phyloP scores from a whole-genome alignment of 345 rosid genomes.

The Noccaea bulbosa region DNA sequence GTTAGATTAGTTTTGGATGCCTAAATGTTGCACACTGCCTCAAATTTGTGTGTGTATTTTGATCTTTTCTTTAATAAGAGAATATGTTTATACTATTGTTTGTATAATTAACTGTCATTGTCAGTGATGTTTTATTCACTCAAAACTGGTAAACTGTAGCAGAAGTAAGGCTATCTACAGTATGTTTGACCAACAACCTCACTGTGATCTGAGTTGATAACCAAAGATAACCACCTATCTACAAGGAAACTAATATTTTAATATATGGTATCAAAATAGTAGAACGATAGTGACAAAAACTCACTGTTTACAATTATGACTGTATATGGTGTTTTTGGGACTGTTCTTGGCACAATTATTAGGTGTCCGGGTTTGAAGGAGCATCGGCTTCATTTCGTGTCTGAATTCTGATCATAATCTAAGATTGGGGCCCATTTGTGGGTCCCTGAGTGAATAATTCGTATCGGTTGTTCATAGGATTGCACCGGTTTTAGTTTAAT shows the following conservation, averaged over 20 bases:
- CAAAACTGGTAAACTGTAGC: conserved; percentile 20
- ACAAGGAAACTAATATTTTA: not conserved
- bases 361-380: conserved; percentile 35
- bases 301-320: too few species aligned
- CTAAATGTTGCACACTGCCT: conserved; percentile 2
- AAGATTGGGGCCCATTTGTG: conserved; percentile 11
- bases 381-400: conserved; percentile 34
- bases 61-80: not conserved
- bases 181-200: conserved; percentile 33
- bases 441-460: conserved; percentile 28
- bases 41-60: not conserved
- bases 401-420: conserved; percentile 30
- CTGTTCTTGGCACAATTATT: conserved; percentile 36
- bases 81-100: too few species aligned
- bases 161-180: conserved; percentile 27
- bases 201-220: conserved; percentile 11
- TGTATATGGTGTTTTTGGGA: conserved; percentile 31
- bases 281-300: too few species aligned
- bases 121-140: conserved; percentile 24
- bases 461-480: conserved; percentile 36
- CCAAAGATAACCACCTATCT: conserved; percentile 10
- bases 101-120: not conserved
- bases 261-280: not conserved
- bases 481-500: conserved; percentile 35
- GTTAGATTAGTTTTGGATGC: not conserved